phyloP scores from a whole-genome alignment of 2,329 filamentous ascomycete genomes.

The Diaporthe sp. region DNA sequence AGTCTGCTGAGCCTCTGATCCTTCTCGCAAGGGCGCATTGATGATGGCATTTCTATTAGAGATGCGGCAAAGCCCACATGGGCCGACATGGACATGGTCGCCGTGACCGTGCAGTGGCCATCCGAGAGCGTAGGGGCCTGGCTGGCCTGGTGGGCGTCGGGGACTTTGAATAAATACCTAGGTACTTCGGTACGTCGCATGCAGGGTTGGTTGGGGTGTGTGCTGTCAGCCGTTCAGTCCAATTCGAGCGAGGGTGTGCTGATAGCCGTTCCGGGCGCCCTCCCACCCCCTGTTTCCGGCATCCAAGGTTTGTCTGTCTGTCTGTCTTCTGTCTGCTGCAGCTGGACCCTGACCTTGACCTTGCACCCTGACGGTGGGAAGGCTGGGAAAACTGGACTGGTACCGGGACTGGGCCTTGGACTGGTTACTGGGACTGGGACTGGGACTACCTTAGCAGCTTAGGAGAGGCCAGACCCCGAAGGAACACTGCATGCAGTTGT shows the following conservation, averaged over 20 bases:
- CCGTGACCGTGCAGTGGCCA: not conserved
- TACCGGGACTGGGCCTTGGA: not conserved
- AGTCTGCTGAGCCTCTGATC: conserved; percentile 2
- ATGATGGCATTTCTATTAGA: conserved; percentile 26
- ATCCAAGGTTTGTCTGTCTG: not conserved
- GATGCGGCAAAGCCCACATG: conserved; percentile 35
- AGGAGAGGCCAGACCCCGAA: conserved; percentile 23
- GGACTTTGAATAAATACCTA: not conserved
- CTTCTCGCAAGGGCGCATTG: conserved; percentile 10
- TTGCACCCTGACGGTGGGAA: not conserved
- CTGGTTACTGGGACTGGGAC: not conserved
- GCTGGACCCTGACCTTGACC: conserved; percentile 29
- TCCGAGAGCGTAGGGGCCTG: not conserved
- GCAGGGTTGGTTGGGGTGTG: conserved; percentile 4
- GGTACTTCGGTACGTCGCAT: not conserved
- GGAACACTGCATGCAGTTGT: conserved; percentile 20
- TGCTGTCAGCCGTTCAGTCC: conserved; percentile 16
- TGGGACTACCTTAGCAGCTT: not conserved
- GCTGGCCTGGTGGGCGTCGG: not conserved
- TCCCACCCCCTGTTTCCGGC: conserved; percentile 14
- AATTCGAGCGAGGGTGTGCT: not conserved
- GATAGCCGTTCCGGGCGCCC: not conserved
- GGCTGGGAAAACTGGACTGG: conserved; percentile 11
- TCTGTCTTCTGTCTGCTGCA: not conserved
- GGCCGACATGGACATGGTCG: not conserved